These are phyloP conservation scores for Plectosphaerella cucumerina DNA, from an alignment of 2,329 filamentous ascomycete genomes.

Conservation along the genomic window DNA sequence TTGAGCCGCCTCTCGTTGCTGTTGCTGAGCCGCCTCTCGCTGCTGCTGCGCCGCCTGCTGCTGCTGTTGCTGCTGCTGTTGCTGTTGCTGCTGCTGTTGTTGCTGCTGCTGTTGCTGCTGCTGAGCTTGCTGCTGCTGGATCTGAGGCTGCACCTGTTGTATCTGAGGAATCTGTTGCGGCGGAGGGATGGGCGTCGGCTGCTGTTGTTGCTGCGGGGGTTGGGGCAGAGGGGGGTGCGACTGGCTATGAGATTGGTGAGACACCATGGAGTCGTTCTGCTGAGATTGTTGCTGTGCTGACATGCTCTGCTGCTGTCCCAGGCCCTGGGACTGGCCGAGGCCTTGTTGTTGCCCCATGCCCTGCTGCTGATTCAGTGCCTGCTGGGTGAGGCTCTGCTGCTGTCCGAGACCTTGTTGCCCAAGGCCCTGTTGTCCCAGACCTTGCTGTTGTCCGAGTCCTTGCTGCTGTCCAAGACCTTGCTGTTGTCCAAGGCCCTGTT, in stretches of 20 bases:
- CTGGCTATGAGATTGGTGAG: slow-evolving; percentile 3
- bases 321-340: not conserved
- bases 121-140: slow-evolving; percentile 19
- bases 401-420: slow-evolving; percentile 5
- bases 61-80: slow-evolving; percentile 24
- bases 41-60: slow-evolving; percentile 23
- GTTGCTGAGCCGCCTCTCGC: slow-evolving; percentile 20
- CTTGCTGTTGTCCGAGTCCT: slow-evolving; percentile 6
- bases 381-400: slow-evolving; percentile 6
- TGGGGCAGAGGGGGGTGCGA: not conserved
- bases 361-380: slow-evolving; percentile 2
- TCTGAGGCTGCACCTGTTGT: not conserved
- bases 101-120: slow-evolving; percentile 27
- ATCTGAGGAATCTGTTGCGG: slow-evolving; percentile 1
- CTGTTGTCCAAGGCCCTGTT: slow-evolving; percentile 9
- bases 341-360: slow-evolving; percentile 8
- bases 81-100: slow-evolving; percentile 24
- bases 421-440: slow-evolving; percentile 2
- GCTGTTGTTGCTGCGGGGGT: not conserved
- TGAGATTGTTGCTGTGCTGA: slow-evolving; percentile 5
- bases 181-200: not conserved
- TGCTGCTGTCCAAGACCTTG: slow-evolving; percentile 8
- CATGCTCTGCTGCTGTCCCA: slow-evolving; percentile 15
- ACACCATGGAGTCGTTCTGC: not conserved
- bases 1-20: slow-evolving; percentile 14